These are phyloP conservation scores for Solanum chiquidenum DNA, from an alignment of 257 asterid genomes.

Conservation along the genomic window DNA sequence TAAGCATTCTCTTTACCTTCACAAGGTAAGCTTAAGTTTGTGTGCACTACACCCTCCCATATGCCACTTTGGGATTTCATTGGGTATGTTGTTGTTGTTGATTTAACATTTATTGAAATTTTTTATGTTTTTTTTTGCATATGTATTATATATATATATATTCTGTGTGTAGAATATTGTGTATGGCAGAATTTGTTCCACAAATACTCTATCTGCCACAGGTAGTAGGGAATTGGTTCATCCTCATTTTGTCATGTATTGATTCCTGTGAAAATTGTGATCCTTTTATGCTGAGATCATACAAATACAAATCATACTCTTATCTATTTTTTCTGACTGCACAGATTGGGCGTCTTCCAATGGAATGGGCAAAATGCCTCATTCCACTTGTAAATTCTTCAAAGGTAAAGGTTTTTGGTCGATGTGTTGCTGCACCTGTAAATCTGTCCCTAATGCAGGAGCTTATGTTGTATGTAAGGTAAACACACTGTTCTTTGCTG, in stretches of 20 bases:
- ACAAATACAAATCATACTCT: neutral
- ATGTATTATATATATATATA: neutral
- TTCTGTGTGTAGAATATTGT: neutral
- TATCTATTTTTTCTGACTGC: neutral
- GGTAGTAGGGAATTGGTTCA: neutral
- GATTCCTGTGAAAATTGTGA: neutral
- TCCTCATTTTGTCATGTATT: neutral
- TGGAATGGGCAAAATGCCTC: conserved; percentile 88
- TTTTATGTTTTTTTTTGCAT: neutral
- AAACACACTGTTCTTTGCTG: neutral
- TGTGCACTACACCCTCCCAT: neutral
- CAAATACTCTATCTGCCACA: neutral
- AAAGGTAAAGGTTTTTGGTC: conserved; percentile 72
- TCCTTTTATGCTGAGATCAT: neutral
- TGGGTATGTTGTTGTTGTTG: neutral
- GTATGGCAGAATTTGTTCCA: neutral
- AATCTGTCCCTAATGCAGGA: conserved; percentile 65
- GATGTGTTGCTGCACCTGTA: conserved; percentile 65
- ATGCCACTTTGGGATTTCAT: neutral
- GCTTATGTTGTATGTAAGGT: conserved; percentile 77
- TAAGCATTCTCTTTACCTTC: neutral
- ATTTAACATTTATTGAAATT: neutral
- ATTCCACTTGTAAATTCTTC: conserved; percentile 72
- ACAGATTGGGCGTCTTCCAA: conserved; percentile 82
- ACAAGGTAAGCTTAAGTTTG: neutral